A percentile compares a stretch with the other conserved stretches of the same genome.
Evolutionary conservation across 371 early-diverging fungal genomes (phyloP).

Genomic region (Mucor sp.): DNA sequence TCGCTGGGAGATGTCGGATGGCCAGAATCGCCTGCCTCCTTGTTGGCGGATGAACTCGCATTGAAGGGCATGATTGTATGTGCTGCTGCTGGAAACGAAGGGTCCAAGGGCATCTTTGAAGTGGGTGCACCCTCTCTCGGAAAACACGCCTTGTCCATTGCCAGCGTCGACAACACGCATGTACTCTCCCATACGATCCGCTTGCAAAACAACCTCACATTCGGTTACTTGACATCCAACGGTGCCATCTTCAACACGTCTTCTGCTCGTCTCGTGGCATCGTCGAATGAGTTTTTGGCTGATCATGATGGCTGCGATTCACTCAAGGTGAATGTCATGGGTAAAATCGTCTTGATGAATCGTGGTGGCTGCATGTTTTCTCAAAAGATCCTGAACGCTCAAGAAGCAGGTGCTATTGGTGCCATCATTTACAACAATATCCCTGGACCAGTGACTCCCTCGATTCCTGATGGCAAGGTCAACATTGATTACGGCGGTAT

Average conservation of each 20-base stretch:
- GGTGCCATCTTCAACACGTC: constrained; percentile 22
- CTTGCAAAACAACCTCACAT: not conserved
- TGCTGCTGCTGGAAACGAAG: constrained; percentile 76
- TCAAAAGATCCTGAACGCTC: constrained; percentile 51
- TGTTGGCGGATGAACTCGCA: constrained; percentile 39
- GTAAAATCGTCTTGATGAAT: constrained; percentile 57
- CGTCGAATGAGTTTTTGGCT: constrained; percentile 20
- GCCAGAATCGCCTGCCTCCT: constrained; percentile 46
- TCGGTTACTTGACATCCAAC: constrained; percentile 33
- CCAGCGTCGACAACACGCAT: constrained; percentile 68
- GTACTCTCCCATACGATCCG: constrained; percentile 35
- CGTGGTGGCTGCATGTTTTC: constrained; percentile 62
- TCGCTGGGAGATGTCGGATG: constrained; percentile 48
- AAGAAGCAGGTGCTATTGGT: constrained; percentile 65
- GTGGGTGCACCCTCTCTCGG: constrained; percentile 69
- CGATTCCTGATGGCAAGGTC: constrained; percentile 15
- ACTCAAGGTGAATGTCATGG: constrained; percentile 30
- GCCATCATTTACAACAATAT: constrained; percentile 54
- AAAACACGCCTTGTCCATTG: constrained; percentile 62
- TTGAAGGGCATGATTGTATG: constrained; percentile 39
- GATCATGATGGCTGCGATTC: constrained; percentile 54
- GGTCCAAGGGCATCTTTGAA: constrained; percentile 64
- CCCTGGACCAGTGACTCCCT: constrained; percentile 37
- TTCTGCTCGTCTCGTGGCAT: constrained; percentile 21
- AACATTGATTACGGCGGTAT: constrained; percentile 49